phyloP scores from a whole-genome alignment of 2,329 filamentous ascomycete genomes.

The Diaporthe sp. region DNA sequence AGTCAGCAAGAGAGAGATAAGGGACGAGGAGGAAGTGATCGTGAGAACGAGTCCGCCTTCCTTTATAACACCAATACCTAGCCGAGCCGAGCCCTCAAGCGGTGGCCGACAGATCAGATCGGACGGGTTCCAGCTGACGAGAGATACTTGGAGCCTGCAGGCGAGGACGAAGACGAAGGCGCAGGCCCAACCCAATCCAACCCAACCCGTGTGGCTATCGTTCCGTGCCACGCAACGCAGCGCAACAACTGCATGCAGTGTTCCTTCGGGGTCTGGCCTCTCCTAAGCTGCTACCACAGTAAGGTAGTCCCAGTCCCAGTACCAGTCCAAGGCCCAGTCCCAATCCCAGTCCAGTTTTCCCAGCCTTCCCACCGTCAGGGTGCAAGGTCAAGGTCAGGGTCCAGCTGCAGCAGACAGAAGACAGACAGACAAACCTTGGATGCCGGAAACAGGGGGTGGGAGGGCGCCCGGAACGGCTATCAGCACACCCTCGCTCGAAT shows the following conservation, averaged over 20 bases:
- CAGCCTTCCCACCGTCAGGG: conserved; percentile 6
- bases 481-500: background rate
- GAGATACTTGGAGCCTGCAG: conserved; percentile 12
- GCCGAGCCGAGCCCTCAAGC: background rate
- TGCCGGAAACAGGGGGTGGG: conserved; percentile 14
- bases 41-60: background rate
- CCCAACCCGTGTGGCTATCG: conserved; percentile 18
- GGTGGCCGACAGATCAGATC: conserved; percentile 1
- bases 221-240: conserved; percentile 19
- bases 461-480: background rate
- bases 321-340: background rate
- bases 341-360: background rate
- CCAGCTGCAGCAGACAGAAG: background rate
- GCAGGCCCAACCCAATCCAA: background rate
- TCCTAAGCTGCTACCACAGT: background rate
- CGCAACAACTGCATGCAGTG: conserved; percentile 21
- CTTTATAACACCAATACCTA: conserved; percentile 23
- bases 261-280: conserved; percentile 23
- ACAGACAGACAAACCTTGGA: background rate
- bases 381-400: conserved; percentile 21
- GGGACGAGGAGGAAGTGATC: background rate
- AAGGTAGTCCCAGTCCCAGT: background rate
- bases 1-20: background rate
- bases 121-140: conserved; percentile 27
- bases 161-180: background rate